Base-by-base conservation (phyloP, 31 red algal genomes). In the Asparagopsis taxiformis region DNA sequence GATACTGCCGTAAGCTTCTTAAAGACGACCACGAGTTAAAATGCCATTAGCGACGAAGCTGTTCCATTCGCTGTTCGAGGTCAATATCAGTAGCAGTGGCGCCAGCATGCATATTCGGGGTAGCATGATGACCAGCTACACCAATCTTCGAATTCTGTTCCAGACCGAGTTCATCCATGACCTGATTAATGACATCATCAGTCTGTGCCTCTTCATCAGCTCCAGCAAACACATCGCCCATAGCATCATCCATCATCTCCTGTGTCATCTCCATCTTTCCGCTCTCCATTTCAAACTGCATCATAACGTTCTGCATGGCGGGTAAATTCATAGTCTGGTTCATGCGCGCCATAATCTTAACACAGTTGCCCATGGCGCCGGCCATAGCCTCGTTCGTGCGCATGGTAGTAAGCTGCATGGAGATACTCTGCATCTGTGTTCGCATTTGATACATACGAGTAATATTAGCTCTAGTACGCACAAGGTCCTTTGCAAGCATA, bases 261-360 rank as follows among this genome's bases (percentile, higher is more conserved):
- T 99, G 96, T 11, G 78, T 94, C 96, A 99, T 94, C 26, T 83
- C 91, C 80, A 94, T 79, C 58, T 91, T 94, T 48, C 73, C 91
- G 51, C 75, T 70, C 67, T 99, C 85, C 70, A 81, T 81, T 59
- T 99, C 91, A 60, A 90, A 99, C 68, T 99, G 87, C 82, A 92
- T 91, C 67, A 99, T 77, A n/a, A 95, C 82, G 34, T 76, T 80
- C 49, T 80, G 67, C 73, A 99, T 94, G 31, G 82, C 73, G 28
- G 96, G 96, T 52, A 99, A 33, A 52, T 99, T 91, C 91, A 99
- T 91, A 36, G 84, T 74, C 74, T 88, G 76, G 59, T 95, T 99
- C 39, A 99, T 91, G 23, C 80, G 39, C 21, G 51, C 69, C 96
- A 99, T 99, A 25, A 87, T 83, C 43, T 84, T 87, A 2, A 94